Conservation (phyloP, 257 asterid genomes). For the Solanum bukasovii region DNA sequence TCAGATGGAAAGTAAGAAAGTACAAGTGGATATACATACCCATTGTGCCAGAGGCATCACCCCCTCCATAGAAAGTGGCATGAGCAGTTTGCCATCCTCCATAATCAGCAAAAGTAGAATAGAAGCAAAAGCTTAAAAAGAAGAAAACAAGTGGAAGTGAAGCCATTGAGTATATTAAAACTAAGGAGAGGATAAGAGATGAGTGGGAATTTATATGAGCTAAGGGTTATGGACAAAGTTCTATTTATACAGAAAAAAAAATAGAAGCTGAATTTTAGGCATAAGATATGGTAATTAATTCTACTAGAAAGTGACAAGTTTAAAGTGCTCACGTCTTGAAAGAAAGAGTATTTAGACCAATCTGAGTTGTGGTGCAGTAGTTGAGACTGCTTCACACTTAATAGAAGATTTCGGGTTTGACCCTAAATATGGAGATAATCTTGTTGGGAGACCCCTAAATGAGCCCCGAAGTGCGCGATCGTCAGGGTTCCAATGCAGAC, state of each 20-base stretch:
- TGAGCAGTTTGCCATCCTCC: constrained; percentile 59
- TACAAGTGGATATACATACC: constrained; percentile 36
- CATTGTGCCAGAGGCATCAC: constrained; percentile 81
- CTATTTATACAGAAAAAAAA: constrained; percentile 31
- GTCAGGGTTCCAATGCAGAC: neutral
- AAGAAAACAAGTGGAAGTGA: constrained; percentile 7
- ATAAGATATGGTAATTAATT: constrained; percentile 3
- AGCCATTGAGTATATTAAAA: constrained; percentile 26
- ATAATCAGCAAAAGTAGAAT: constrained; percentile 23
- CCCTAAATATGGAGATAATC: neutral
- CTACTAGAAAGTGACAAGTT: constrained; percentile 15
- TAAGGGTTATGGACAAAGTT: neutral
- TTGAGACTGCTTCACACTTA: too few species aligned
- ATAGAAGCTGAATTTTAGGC: neutral
- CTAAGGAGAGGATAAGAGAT: neutral
- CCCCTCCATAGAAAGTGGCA: constrained; percentile 78
- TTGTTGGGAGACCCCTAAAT: neutral
- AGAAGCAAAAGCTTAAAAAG: constrained; percentile 17
- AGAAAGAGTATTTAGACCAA: constrained; percentile 10
- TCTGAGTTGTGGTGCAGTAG: neutral
- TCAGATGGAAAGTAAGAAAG: neutral
- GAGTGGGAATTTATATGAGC: neutral
- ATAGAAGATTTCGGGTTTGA: too few species aligned
- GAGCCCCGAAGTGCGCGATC: neutral
- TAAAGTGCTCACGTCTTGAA: constrained; percentile 10